Evolutionary conservation across 2,329 filamentous ascomycete genomes (phyloP), one percentile per base, ranked within the genome.

Genomic region (Aspergillus brunneoviolaceus): DNA sequence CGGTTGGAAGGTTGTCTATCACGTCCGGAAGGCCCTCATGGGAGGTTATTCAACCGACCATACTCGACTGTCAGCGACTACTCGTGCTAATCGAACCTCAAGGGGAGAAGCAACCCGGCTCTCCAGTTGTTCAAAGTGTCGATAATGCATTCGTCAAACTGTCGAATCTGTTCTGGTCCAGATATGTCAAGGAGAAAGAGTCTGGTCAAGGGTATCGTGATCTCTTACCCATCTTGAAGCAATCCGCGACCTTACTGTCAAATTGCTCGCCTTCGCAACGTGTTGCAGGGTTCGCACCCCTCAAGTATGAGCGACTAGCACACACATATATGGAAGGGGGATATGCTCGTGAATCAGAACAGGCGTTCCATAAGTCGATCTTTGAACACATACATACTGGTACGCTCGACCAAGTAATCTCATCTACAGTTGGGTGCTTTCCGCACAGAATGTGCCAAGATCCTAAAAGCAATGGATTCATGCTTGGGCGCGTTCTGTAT

Each of bases 131-230:
- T 5, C 67, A 74, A 25, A 67, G 58, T 21, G 65, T 67, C 49
- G 70, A 71, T 1, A 61, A 66, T 57, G 68, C 68, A 11, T 66
- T 77, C 57, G 71, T 78, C 16, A 77, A 76, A 29, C 58, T 82
- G 48, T 81, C 80, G 0, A 80, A 81, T 60, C 62, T 79, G 4
- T 80, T 77, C 61, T 82, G 80, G 80, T 76, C 76, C 50, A 74
- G 77, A 10, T 81, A 80, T 58, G 67, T 79, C 23, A 76, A 78
- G 58, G 74, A 76, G 51, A 78, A 76, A 53, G 74, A 79, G 59
- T 59, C 68, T 39, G 71, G 72, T 1, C 71, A 72, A 59, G 63
- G 67, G 2, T 66, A 70, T 57, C 67, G 67, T 5, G 72, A 76
- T 47, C 73, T 79, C n/a, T 51, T 78, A 5, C 69, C 72, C 5